Evolutionary conservation across 352 stramenopile species (phyloP).

Genomic region (Pythium dissimile): DNA sequence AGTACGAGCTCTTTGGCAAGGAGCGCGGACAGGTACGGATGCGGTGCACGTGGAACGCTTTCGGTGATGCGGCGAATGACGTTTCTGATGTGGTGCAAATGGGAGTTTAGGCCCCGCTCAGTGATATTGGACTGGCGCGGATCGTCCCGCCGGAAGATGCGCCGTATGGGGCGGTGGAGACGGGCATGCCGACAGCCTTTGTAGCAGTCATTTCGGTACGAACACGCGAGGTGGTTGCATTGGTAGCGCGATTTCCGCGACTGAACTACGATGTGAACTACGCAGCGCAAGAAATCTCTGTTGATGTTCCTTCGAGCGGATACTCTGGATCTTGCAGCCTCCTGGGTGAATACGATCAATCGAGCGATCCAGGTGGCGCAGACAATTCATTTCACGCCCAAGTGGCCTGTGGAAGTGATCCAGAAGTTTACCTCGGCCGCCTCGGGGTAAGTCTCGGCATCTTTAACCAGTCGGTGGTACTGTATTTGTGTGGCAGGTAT

Average conservation of each 20-base stretch:
- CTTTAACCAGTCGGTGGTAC: background rate
- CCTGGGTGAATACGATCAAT: constrained; percentile 80
- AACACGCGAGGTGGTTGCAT: background rate
- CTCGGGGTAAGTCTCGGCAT: constrained; percentile 49
- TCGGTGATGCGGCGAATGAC: background rate
- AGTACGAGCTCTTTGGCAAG: constrained; percentile 81
- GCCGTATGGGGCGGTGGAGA: constrained; percentile 65
- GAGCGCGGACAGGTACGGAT: constrained; percentile 65
- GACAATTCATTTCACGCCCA: constrained; percentile 51
- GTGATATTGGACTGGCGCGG: constrained; percentile 74
- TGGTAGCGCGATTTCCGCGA: too few relatives aligned
- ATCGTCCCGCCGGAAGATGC: constrained; percentile 73
- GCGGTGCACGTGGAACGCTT: too few relatives aligned
- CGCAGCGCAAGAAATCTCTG: constrained; percentile 72
- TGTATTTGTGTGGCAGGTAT: background rate
- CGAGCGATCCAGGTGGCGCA: constrained; percentile 74
- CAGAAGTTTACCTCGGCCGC: constrained; percentile 70
- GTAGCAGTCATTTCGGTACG: constrained; percentile 65
- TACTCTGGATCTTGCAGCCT: constrained; percentile 57
- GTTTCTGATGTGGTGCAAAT: background rate
- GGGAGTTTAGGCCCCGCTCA: constrained; percentile 25
- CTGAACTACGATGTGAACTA: too few relatives aligned
- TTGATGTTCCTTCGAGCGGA: constrained; percentile 79
- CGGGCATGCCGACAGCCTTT: constrained; percentile 55
- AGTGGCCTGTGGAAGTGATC: constrained; percentile 69